Evolutionary conservation across 257 asterid species (phyloP).

Genomic region (Solanum ossicruentum): DNA sequence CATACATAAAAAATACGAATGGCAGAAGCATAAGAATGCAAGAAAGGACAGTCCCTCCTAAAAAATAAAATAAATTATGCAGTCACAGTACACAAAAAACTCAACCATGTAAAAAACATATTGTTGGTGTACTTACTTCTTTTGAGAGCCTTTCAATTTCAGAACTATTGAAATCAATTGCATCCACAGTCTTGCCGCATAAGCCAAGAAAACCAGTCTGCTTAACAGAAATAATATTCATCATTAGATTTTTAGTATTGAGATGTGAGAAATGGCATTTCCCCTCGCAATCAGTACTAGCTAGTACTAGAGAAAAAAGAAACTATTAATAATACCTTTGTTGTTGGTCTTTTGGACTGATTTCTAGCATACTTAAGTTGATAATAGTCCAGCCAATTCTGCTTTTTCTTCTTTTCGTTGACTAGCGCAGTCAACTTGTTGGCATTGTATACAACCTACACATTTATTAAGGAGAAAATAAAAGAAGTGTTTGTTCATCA

Average conservation of each 20-base stretch:
- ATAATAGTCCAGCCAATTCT: conserved; percentile 90
- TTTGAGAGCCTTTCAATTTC: conserved; percentile 61
- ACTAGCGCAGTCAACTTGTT: conserved; percentile 69
- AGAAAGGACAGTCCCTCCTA: background rate
- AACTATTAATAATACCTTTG: conserved; percentile 33
- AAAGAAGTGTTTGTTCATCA: background rate
- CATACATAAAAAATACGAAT: background rate
- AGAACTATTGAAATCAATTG: conserved; percentile 59
- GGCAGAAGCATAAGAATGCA: background rate
- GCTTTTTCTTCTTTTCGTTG: conserved; percentile 48
- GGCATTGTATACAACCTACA: conserved; percentile 80
- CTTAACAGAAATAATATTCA: conserved; percentile 15
- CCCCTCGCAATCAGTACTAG: background rate
- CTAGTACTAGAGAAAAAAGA: background rate
- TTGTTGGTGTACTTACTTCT: conserved; percentile 44
- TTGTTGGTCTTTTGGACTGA: conserved; percentile 40
- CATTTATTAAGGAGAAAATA: background rate
- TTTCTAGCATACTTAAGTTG: conserved; percentile 68
- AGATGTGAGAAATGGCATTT: background rate
- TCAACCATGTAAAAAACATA: background rate
- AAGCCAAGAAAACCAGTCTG: conserved; percentile 92
- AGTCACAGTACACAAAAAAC: background rate
- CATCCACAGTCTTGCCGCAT: conserved; percentile 67
- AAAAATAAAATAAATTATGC: background rate
- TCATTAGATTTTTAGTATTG: conserved; percentile 2